Evolutionary conservation across 2,329 filamentous ascomycete genomes (phyloP).

Genomic region (Monilinia vaccinii-corymbosi): DNA sequence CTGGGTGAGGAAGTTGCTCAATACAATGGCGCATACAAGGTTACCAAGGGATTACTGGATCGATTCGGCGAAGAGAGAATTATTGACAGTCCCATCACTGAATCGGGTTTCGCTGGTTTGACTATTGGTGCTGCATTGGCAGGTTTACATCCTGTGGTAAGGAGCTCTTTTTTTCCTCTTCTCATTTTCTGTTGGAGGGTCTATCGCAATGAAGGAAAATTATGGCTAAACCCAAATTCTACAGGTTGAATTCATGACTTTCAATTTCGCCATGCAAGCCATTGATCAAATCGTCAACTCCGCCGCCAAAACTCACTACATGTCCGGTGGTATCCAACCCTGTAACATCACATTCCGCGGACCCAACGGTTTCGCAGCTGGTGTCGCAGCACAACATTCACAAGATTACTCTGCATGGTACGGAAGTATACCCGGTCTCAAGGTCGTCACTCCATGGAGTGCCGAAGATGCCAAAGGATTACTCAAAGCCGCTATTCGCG

Average conservation of each 20-base stretch:
- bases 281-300: constrained; percentile 99
- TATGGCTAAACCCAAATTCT: constrained; percentile 1
- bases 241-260: constrained; percentile 99
- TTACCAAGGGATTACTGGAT: constrained; percentile 94
- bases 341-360: constrained; percentile 99
- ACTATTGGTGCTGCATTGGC: constrained; percentile 91
- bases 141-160: constrained; percentile 85
- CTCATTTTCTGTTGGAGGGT: not conserved
- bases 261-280: constrained; percentile 99
- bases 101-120: constrained; percentile 89
- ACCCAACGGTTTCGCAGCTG: constrained; percentile 93
- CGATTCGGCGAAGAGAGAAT: constrained; percentile 95
- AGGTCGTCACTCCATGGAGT: constrained; percentile 94
- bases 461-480: constrained; percentile 97
- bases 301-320: constrained; percentile 97
- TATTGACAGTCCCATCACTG: constrained; percentile 97
- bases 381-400: constrained; percentile 95
- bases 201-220: not conserved
- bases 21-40: constrained; percentile 99
- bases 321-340: constrained; percentile 98
- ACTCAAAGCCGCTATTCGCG: constrained; percentile 92
- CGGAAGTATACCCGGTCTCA: constrained; percentile 92
- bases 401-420: constrained; percentile 99
- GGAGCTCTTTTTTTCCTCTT: constrained; percentile 32
- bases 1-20: constrained; percentile 97